Percentiles rank a stretch among this genome's conserved stretches.
Conservation (phyloP, 2,329 filamentous ascomycete genomes). For the Sclerotinia borealis region DNA sequence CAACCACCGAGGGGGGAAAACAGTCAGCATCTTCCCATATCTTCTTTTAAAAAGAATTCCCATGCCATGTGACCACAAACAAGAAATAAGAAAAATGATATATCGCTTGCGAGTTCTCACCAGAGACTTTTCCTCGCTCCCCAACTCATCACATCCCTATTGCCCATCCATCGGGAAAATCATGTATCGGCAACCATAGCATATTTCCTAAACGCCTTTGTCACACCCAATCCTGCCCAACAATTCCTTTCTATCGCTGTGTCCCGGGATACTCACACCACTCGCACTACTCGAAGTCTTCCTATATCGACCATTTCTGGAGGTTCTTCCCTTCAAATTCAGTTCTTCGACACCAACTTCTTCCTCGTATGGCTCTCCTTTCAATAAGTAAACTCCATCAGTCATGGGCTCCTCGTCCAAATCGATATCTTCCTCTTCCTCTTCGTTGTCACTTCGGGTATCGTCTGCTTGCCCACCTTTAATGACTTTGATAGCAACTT, state of each 20-base stretch:
- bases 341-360: constrained; percentile 70
- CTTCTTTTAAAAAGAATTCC: constrained; percentile 4
- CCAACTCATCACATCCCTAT: neutral
- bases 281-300: constrained; percentile 28
- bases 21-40: neutral
- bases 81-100: constrained; percentile 1
- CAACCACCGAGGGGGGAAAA: neutral
- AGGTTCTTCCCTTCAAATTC: constrained; percentile 48
- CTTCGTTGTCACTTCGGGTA: constrained; percentile 80
- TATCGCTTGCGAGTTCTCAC: neutral
- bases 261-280: constrained; percentile 31
- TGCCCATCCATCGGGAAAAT: neutral
- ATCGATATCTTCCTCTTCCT: constrained; percentile 40
- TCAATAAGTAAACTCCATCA: constrained; percentile 14
- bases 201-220: constrained; percentile 27
- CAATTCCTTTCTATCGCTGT: constrained; percentile 33
- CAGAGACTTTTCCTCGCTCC: neutral
- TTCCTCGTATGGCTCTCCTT: constrained; percentile 52
- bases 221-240: constrained; percentile 34
- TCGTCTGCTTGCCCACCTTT: constrained; percentile 76
- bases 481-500: constrained; percentile 75
- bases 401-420: constrained; percentile 16
- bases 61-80: neutral
- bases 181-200: neutral
- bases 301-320: constrained; percentile 24